These are phyloP conservation scores for Cytospora leucostoma DNA, from an alignment of 2,329 filamentous ascomycete genomes.

Conservation along the genomic window DNA sequence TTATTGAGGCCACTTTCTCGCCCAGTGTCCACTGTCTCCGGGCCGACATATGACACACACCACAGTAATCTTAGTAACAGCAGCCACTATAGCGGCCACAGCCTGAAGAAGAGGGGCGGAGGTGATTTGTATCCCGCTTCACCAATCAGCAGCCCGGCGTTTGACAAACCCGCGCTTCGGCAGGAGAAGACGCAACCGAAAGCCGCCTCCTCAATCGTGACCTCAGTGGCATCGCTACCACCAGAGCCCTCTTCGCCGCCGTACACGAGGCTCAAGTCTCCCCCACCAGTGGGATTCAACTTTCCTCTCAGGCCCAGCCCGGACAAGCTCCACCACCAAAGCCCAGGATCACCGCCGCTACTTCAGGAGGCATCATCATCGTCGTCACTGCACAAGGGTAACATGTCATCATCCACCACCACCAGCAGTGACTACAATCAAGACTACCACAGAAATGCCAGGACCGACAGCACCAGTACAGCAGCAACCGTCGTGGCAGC, in stretches of 20 bases:
- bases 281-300: constrained; percentile 28
- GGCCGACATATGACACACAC: constrained; percentile 14
- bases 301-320: constrained; percentile 24
- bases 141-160: constrained; percentile 42
- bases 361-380: constrained; percentile 4
- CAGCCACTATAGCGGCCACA: constrained; percentile 20
- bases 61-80: constrained; percentile 23
- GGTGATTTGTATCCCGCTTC: constrained; percentile 39
- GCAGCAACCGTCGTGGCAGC: background rate
- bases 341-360: constrained; percentile 14
- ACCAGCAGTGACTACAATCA: constrained; percentile 25
- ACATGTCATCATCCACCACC: constrained; percentile 25
- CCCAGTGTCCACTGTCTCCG: constrained; percentile 25
- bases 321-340: constrained; percentile 9
- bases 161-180: constrained; percentile 41
- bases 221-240: constrained; percentile 8
- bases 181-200: constrained; percentile 33
- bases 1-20: constrained; percentile 33
- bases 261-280: constrained; percentile 27
- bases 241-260: constrained; percentile 10
- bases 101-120: constrained; percentile 18
- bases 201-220: background rate
- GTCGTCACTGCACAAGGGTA: constrained; percentile 35
- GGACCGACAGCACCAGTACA: constrained; percentile 4
- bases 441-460: constrained; percentile 8